Conservation (phyloP, 805 yeast species). For the Candida ovalis region DNA sequence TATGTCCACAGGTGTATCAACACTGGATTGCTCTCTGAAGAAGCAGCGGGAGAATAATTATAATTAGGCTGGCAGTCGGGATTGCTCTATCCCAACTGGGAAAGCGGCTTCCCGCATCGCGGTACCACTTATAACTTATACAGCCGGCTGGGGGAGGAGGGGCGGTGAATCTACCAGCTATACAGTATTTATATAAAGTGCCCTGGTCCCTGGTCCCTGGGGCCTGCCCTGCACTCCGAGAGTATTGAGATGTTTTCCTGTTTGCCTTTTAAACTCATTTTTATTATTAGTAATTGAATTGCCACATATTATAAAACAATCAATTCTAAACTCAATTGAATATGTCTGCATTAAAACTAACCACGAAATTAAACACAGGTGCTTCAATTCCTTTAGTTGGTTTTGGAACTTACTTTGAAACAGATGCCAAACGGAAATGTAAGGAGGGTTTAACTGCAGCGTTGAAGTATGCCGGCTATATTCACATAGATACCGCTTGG, state of each 20-base stretch:
- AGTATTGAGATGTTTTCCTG: too few relatives aligned
- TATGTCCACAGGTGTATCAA: too few relatives aligned
- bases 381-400: constrained; percentile 62
- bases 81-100: background rate
- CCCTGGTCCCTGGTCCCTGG: too few relatives aligned
- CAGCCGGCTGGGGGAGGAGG: too few relatives aligned
- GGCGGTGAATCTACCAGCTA: too few relatives aligned
- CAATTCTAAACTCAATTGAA: background rate
- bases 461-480: constrained; percentile 38
- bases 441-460: constrained; percentile 24
- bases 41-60: too few relatives aligned
- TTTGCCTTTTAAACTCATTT: too few relatives aligned
- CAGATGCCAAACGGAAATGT: constrained; percentile 9
- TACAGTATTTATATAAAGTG: too few relatives aligned
- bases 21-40: too few relatives aligned
- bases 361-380: constrained; percentile 56
- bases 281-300: too few relatives aligned
- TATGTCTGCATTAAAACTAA: constrained; percentile 16
- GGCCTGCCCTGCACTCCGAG: too few relatives aligned
- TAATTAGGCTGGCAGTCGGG: background rate
- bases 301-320: too few relatives aligned
- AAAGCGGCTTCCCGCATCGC: background rate
- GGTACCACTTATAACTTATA: background rate
- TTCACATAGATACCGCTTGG: constrained; percentile 53
- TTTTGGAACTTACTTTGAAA: constrained; percentile 52